Conservation (phyloP, 192 early-diverging fungal species). For the Coemansia sp. region DNA sequence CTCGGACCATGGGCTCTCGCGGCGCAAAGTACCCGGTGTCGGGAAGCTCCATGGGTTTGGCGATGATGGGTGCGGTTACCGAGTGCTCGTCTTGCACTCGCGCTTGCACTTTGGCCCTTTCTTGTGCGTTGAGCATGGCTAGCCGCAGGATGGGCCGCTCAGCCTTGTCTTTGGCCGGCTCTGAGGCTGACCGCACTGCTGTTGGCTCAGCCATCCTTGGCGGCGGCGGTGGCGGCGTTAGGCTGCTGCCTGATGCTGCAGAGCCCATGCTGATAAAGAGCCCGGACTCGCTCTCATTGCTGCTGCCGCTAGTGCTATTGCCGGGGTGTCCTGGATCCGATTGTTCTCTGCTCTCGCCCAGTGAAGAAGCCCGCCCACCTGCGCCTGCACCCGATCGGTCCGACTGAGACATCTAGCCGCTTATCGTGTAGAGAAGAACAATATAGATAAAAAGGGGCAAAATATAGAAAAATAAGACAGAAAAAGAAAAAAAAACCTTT, state of each 20-base stretch:
- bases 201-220: slow-evolving; percentile 5
- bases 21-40: slow-evolving; percentile 50
- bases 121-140: slow-evolving; percentile 39
- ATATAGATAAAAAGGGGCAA: not conserved
- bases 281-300: not conserved
- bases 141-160: slow-evolving; percentile 33
- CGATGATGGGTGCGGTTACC: slow-evolving; percentile 30
- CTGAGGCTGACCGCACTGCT: not conserved
- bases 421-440: too few relatives aligned
- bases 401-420: not conserved
- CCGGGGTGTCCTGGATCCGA: not conserved
- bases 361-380: not conserved
- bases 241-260: not conserved
- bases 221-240: not conserved
- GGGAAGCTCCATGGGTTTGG: slow-evolving; percentile 26
- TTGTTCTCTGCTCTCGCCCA: not conserved
- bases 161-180: not conserved
- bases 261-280: not conserved
- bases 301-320: not conserved
- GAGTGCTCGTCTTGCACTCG: slow-evolving; percentile 19
- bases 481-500: not conserved
- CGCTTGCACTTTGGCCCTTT: slow-evolving; percentile 3
- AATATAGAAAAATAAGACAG: not conserved
- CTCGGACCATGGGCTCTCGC: slow-evolving; percentile 3
- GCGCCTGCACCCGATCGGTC: slow-evolving; percentile 4